These are phyloP conservation scores for Dendryphion nanum DNA, from an alignment of 2,329 filamentous ascomycete genomes.

Conservation along the genomic window DNA sequence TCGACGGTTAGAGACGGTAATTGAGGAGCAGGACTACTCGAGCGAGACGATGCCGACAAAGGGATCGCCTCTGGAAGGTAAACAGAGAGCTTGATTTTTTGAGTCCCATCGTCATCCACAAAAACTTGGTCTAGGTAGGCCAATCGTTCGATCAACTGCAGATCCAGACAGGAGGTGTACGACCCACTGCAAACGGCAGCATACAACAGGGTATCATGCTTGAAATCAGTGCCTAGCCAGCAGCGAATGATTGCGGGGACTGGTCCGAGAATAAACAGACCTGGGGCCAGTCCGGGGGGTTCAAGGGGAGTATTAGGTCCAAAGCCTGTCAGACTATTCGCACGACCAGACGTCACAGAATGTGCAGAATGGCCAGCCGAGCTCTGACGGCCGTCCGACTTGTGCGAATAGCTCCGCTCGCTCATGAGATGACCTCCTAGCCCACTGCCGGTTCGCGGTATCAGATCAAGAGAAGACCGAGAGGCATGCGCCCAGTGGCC, in stretches of 20 bases:
- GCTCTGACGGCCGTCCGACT: slow-evolving; percentile 92
- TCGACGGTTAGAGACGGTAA: slow-evolving; percentile 78
- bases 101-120: slow-evolving; percentile 62
- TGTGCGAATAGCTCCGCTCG: slow-evolving; percentile 89
- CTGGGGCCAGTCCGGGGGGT: slow-evolving; percentile 74
- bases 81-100: slow-evolving; percentile 73
- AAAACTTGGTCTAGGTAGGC: slow-evolving; percentile 67
- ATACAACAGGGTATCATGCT: slow-evolving; percentile 84
- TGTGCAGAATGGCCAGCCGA: slow-evolving; percentile 83
- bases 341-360: slow-evolving; percentile 74
- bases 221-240: slow-evolving; percentile 89
- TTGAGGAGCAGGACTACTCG: slow-evolving; percentile 70
- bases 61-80: slow-evolving; percentile 91
- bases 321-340: slow-evolving; percentile 68
- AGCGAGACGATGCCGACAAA: slow-evolving; percentile 70
- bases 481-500: slow-evolving; percentile 83
- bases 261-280: slow-evolving; percentile 80
- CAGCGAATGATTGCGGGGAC: slow-evolving; percentile 94
- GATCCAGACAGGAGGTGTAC: slow-evolving; percentile 79
- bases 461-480: slow-evolving; percentile 80
- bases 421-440: slow-evolving; percentile 78
- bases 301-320: slow-evolving; percentile 78
- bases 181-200: slow-evolving; percentile 91
- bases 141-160: slow-evolving; percentile 71
- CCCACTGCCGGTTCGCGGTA: slow-evolving; percentile 75